phyloP scores from a whole-genome alignment of 345 rosid genomes.

The Citrus trifoliata region DNA sequence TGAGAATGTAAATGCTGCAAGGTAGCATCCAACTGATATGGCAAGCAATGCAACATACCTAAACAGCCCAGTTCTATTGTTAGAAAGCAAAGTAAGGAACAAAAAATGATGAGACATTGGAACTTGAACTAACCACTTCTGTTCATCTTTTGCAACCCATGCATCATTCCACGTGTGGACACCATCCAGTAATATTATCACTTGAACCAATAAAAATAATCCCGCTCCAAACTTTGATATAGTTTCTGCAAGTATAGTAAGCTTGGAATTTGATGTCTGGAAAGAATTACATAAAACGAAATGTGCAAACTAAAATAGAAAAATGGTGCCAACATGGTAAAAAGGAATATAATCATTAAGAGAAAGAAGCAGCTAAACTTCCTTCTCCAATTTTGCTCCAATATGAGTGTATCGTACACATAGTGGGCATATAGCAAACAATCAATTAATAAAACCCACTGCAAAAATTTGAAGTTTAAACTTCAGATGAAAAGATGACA shows the following conservation, averaged over 20 bases:
- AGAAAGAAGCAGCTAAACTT: not conserved
- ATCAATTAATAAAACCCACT: not conserved
- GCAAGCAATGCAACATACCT: conserved; percentile 89
- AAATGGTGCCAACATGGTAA: conserved; percentile 1
- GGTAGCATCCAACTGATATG: conserved; percentile 76
- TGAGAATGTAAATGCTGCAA: conserved; percentile 71
- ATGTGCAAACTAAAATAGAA: not conserved
- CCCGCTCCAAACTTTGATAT: conserved; percentile 95
- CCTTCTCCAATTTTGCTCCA: not conserved
- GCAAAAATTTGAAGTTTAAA: not conserved
- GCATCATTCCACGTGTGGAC: conserved; percentile 95
- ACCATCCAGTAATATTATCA: conserved; percentile 75
- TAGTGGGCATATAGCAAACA: not conserved
- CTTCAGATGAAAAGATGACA: not conserved
- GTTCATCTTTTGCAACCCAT: conserved; percentile 98
- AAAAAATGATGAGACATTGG: conserved; percentile 1
- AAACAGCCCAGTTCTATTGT: conserved; percentile 20
- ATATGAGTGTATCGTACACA: not conserved
- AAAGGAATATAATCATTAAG: not conserved
- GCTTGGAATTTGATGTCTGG: not conserved
- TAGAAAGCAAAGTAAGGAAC: conserved; percentile 17
- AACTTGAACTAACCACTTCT: conserved; percentile 60
- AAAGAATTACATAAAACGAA: not conserved
- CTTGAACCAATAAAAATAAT: conserved; percentile 91
- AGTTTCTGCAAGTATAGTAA: conserved; percentile 48